Evolutionary conservation across 2,329 filamentous ascomycete genomes (phyloP).

Genomic region (Cladosporium sp.): DNA sequence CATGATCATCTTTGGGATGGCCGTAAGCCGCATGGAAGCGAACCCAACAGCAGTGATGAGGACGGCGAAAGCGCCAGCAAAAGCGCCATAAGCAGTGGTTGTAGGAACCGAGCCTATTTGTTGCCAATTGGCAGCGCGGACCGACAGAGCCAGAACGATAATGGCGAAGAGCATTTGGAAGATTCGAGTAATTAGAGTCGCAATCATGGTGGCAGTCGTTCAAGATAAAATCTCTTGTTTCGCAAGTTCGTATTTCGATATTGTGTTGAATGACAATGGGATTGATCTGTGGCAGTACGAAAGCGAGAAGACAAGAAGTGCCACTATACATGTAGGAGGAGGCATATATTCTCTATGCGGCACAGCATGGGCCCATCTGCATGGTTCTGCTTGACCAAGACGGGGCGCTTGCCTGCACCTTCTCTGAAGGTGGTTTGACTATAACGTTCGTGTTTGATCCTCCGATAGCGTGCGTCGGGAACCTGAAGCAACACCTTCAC

Average conservation of each 20-base stretch:
- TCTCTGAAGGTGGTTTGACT: neutral
- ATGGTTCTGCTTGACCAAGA: neutral
- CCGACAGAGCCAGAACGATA: slow-evolving; percentile 32
- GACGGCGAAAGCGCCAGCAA: slow-evolving; percentile 29
- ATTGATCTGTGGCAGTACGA: neutral
- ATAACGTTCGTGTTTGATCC: neutral
- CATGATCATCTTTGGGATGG: slow-evolving; percentile 25
- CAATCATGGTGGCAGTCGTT: slow-evolving; percentile 18
- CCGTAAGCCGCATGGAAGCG: slow-evolving; percentile 26
- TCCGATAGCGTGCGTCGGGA: neutral
- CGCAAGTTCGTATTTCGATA: neutral
- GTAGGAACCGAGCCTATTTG: slow-evolving; percentile 23
- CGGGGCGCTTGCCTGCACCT: neutral
- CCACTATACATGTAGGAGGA: neutral
- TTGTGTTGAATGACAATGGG: neutral
- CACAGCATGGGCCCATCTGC: neutral
- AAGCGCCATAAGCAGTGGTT: slow-evolving; percentile 27
- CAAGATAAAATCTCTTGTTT: neutral
- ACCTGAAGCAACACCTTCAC: neutral
- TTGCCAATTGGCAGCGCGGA: slow-evolving; percentile 29
- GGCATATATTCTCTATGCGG: neutral
- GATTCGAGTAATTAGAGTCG: slow-evolving; percentile 21
- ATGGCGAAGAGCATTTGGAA: slow-evolving; percentile 30
- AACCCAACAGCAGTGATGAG: slow-evolving; percentile 28
- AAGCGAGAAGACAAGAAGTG: neutral